Percentiles rank a stretch among this genome's conserved stretches.
These are phyloP conservation scores for Heteromeles arbutifolia DNA, from an alignment of 306 rosid genomes.

Conservation along the genomic window DNA sequence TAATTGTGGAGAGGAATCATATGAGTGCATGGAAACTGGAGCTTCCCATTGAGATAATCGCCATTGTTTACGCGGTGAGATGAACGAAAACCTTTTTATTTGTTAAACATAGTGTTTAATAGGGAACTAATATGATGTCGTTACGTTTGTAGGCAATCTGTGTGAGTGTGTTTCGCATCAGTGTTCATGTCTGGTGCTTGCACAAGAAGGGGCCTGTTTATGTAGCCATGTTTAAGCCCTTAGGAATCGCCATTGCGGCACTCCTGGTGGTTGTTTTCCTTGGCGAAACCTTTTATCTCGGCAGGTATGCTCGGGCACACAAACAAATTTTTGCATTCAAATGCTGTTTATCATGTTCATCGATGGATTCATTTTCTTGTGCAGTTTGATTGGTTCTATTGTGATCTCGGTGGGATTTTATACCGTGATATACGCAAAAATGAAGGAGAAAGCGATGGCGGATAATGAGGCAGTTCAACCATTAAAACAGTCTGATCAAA, in stretches of 20 bases:
- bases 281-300: conserved; percentile 22
- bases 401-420: conserved; percentile 31
- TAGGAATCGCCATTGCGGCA: conserved; percentile 29
- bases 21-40: conserved; percentile 22
- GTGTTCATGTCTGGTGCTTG: conserved; percentile 34
- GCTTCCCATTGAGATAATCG: conserved; percentile 22
- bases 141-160: conserved; percentile 20
- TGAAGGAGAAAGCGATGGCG: conserved; percentile 7
- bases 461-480: neutral
- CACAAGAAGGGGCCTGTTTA: conserved; percentile 33
- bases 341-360: neutral
- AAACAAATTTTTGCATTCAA: neutral
- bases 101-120: neutral
- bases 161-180: conserved; percentile 19
- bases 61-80: conserved; percentile 24
- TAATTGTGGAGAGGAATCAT: conserved; percentile 17
- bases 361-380: neutral
- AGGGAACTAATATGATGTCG: neutral
- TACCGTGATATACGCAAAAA: conserved; percentile 27
- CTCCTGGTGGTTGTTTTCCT: conserved; percentile 26
- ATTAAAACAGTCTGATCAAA: conserved; percentile 5
- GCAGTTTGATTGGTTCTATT: conserved; percentile 37
- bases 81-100: neutral
- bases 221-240: conserved; percentile 39
- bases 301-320: conserved; percentile 20